Evolutionary conservation across 495 filamentous ascomycete species (phyloP), one percentile per base, ranked within the genome.

Genomic region (Neurospora sp.): DNA sequence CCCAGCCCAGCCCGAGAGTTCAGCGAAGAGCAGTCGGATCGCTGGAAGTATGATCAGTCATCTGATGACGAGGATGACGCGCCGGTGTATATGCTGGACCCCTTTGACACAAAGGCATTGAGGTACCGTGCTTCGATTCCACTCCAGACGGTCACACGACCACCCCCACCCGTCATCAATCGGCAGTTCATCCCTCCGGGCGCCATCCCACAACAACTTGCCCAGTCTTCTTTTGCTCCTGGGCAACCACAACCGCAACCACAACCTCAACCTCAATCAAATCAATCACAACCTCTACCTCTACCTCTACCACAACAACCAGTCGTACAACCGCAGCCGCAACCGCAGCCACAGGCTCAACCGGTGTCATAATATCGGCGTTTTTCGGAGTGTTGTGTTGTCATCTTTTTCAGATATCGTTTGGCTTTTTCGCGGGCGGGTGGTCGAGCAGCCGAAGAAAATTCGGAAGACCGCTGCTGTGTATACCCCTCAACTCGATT

Each of bases 41-140:
- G 91, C 69, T 95, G 91, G 87, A 95, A 93, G 78, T 96, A 91
- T 83, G 93, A 96, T 78, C 87, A 89, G 70, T 85, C 87, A 71
- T 85, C 86, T 16, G 92, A 94, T 76, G 92, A 93, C 40, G 91
- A 93, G 73, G 86, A 91, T 39, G 86, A 87, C 14, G 69, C 69
- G 22, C 84, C 86, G 6, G 79, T 83, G 74, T 93, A 92, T 84
- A 84, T 89, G 65, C 84, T 91, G 48, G 92, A 95, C 80, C 89
- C 87, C 48, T 92, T 87, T 76, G 91, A 91, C 77, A 88, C 88
- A 69, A 84, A 86, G 59, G 89, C 91, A 73, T 86, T 94, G 84
- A 89, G 88, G 74, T 93, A 92, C 80, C 88, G 92, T 18, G 89
- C 91, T 40, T 89, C 89, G 59, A 91, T 92, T 73, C 87, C 89